A percentile compares a stretch with the other conserved stretches of the same genome.
Evolutionary conservation across 1,139 yeast genomes (phyloP).

Genomic region (Suhomyces taliae): DNA sequence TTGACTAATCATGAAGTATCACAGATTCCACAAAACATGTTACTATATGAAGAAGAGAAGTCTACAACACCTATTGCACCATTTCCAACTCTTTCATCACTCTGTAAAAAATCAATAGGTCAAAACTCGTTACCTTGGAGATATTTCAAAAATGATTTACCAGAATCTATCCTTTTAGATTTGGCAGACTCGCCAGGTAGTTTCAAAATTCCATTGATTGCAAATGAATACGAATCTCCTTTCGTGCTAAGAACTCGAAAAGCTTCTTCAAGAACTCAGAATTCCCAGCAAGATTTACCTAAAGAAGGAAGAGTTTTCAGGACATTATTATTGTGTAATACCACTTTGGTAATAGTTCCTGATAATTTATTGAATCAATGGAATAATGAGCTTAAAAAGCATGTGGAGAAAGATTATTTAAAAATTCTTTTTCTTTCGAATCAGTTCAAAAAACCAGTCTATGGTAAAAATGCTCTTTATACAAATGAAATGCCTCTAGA

Average conservation of each 20-base stretch:
- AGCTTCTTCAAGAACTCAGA: constrained; percentile 12
- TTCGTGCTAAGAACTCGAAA: constrained; percentile 21
- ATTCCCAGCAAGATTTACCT: constrained; percentile 11
- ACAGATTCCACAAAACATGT: constrained; percentile 37
- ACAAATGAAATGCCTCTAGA: constrained; percentile 25
- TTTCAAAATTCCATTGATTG: constrained; percentile 35
- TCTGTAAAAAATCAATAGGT: constrained; percentile 45
- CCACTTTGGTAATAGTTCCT: constrained; percentile 64
- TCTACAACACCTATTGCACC: not conserved
- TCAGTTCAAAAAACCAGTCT: constrained; percentile 26
- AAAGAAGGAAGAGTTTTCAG: constrained; percentile 23
- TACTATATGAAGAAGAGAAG: constrained; percentile 15
- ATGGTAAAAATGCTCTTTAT: constrained; percentile 18
- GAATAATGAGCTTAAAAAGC: constrained; percentile 59
- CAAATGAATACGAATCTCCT: constrained; percentile 22
- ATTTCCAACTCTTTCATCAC: constrained; percentile 21
- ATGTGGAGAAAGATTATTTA: constrained; percentile 40
- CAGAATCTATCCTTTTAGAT: constrained; percentile 38
- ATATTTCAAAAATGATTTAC: constrained; percentile 42
- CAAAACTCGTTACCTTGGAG: constrained; percentile 60
- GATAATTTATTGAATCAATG: constrained; percentile 69
- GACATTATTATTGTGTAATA: constrained; percentile 43
- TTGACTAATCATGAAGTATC: constrained; percentile 55
- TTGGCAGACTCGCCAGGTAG: constrained; percentile 43
- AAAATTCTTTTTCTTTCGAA: constrained; percentile 34